Evolutionary conservation across 2,329 filamentous ascomycete genomes (phyloP), one percentile per base, ranked within the genome.

Genomic region (Coniella lustricola): DNA sequence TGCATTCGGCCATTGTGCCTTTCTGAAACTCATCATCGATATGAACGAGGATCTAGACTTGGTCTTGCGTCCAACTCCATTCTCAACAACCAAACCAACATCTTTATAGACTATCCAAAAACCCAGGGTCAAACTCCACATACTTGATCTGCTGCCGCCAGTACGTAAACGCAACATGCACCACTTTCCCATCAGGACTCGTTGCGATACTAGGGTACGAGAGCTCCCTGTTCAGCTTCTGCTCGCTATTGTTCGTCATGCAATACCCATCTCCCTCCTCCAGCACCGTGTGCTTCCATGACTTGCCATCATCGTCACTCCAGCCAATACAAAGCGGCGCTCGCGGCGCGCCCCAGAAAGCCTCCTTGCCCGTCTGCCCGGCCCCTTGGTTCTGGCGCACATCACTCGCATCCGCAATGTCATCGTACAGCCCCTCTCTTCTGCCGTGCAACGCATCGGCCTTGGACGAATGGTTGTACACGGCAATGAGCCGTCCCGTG

Each of bases 211-310:
- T 71, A 0, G 68, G 70, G 44, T 73, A 72, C 20, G 67, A 70
- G 31, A 72, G 39, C 48, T 72, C 69, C 7, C 68, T 55, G 21
- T 72, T 73, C 3, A 64, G 60, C 37, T 67, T 66, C 1, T 67
- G 60, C 9, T 60, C 59, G 0, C 66, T 70, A 44, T 71, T 70
- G 49, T 72, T 73, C 0, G 69, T 73, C 58, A 71, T 63, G 43
- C 70, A 72, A 21, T 66, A 71, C 0, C 70, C 70, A 52, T 72
- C 68, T 0, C 69, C 69, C 3, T 70, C 68, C 37, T 72, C 67
- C 1, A 72, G 51, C 4, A 70, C 59, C 16, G 60, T 64, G 42
- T 61, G 61, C 10, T 51, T 61, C 68, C 68, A 72, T 0, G 61
- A 65, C 9, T 59, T 3, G 0, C 68, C 68, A 8, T 63, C 55